Conservation (phyloP, 1,284 basidiomycete genomes). For the Cryptococcus maquisensis region DNA sequence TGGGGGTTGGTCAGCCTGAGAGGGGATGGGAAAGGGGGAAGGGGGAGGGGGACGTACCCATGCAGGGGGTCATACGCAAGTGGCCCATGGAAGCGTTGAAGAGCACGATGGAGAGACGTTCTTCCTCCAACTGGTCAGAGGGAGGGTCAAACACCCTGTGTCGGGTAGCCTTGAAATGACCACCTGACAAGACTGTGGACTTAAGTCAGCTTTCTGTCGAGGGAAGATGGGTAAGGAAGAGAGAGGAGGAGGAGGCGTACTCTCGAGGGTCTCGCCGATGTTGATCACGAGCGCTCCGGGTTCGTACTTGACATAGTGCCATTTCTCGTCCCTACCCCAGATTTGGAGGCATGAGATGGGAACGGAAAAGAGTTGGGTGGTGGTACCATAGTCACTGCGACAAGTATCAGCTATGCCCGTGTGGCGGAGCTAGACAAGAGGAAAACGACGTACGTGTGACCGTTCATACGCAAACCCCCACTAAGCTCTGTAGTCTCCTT, state of each 20-base stretch:
- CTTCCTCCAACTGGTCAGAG: conserved; percentile 39
- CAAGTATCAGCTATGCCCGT: conserved; percentile 22
- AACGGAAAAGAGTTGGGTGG: conserved; percentile 48
- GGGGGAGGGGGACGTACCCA: conserved; percentile 1
- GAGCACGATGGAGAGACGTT: conserved; percentile 45
- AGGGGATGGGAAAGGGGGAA: not conserved
- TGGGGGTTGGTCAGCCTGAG: not conserved
- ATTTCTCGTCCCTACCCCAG: conserved; percentile 46
- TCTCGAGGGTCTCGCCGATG: conserved; percentile 33
- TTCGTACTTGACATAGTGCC: conserved; percentile 46
- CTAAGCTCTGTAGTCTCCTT: not conserved
- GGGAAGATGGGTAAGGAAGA: too few relatives aligned
- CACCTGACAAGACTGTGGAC: conserved; percentile 8
- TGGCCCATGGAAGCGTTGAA: conserved; percentile 48
- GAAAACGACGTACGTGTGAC: conserved; percentile 7
- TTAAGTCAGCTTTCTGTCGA: not conserved
- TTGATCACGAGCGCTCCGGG: conserved; percentile 32
- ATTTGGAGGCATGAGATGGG: conserved; percentile 49
- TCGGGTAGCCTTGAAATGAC: conserved; percentile 39
- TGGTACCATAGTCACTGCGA: conserved; percentile 48
- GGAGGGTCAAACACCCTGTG: conserved; percentile 46
- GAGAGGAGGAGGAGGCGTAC: not conserved
- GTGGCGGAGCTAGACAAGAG: not conserved
- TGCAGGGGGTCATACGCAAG: conserved; percentile 22
- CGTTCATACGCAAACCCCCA: conserved; percentile 19